These are phyloP conservation scores for Paraleonurus japonicus DNA, from an alignment of 257 asterid genomes.

Conservation along the genomic window DNA sequence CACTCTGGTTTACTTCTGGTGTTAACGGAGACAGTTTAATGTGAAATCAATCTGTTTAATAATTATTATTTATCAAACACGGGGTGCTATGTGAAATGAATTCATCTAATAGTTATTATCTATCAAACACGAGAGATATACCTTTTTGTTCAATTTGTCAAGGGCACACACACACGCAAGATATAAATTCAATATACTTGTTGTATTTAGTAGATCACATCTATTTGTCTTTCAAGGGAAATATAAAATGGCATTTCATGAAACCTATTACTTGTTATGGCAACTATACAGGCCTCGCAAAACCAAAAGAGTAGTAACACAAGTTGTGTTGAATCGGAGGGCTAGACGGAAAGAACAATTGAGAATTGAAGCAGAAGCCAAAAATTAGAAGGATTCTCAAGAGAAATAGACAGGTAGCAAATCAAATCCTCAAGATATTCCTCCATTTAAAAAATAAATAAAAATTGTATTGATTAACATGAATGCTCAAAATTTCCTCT, in stretches of 20 bases:
- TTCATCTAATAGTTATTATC: background rate
- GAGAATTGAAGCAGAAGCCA: slow-evolving; percentile 61
- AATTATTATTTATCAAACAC: background rate
- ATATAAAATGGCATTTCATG: background rate
- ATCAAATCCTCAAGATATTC: background rate
- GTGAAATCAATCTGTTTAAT: background rate
- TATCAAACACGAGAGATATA: background rate
- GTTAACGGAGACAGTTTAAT: background rate
- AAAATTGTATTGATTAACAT: background rate
- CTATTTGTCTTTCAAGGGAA: background rate
- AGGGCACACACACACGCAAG: background rate
- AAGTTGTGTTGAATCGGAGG: slow-evolving; percentile 71
- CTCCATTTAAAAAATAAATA: background rate
- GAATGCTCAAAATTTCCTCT: background rate
- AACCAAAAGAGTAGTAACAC: slow-evolving; percentile 62
- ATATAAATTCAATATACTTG: background rate
- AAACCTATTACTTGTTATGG: slow-evolving; percentile 2
- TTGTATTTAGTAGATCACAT: background rate
- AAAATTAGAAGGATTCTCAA: slow-evolving; percentile 48
- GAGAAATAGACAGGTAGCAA: slow-evolving; percentile 69
- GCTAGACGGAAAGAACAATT: slow-evolving; percentile 67
- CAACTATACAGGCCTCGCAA: slow-evolving; percentile 47
- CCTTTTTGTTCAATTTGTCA: background rate
- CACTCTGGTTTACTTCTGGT: background rate
- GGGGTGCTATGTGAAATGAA: background rate